Base-by-base conservation (phyloP, 2,329 filamentous ascomycete species). In the Aspergillus sclerotialis region DNA sequence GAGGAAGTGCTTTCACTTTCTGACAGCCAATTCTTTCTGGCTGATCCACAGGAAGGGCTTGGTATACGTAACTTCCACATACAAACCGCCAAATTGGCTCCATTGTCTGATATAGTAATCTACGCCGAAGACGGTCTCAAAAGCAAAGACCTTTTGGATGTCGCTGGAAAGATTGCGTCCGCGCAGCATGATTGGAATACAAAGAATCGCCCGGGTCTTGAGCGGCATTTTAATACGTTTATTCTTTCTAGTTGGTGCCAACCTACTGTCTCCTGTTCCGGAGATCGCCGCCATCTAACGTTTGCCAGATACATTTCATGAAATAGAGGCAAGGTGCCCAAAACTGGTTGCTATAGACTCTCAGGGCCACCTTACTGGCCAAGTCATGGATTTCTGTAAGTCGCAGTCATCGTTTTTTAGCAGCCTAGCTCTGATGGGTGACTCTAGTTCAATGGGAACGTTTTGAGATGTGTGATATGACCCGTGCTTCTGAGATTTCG, bases 11-110 rank as follows among this genome's bases (percentile, higher is more conserved):
- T 96, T 37, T 72, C 78, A 24, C 61, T 67, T 9, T 62, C 63
- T 15, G 50, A 64, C 11, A 63, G 74, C 28, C 72, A 79, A 14
- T 94, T 98, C 53, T 66, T 88, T 40, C 85, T 94, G 28, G 75
- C 82, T 26, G 92, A 98, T 53, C 92, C 92, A 1, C 75, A 69
- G 36, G 85, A 94, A 45, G 92, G 92, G 7, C 96, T 96, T 56
- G 94, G 87, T 4, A 89, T 96, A 28, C 79, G 92, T 29, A 96
- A 96, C 59, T 98, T 98, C 55, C 90, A 96, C 50, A 96, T 96
- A 25, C 92, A 98, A 60, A 76, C 85, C 0, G 84, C 84, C 38
- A 98, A 98, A 60, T 69, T 85, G 45, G 89, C 89, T 35, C 78
- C 84, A 45, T 76, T 92, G 7, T 95, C 89, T 1, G 92, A 98